These are phyloP conservation scores for Elaphomyces granulatus DNA, from an alignment of 495 filamentous ascomycete species.

Conservation along the genomic window DNA sequence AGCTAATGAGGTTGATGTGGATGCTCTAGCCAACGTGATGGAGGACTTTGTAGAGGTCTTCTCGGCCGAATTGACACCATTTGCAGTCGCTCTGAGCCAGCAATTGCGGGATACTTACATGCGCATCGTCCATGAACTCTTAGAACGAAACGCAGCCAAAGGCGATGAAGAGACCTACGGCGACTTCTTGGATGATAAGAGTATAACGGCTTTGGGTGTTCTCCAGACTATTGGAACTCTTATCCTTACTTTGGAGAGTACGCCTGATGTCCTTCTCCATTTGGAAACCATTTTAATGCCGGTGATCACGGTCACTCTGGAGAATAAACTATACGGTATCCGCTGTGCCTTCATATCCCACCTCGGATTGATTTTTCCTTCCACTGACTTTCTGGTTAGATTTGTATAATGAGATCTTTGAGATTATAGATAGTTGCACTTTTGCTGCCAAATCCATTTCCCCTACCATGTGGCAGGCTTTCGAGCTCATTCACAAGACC, in stretches of 20 bases:
- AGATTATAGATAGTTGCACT: conserved; percentile 99
- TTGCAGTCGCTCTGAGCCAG: conserved; percentile 94
- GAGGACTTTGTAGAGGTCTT: conserved; percentile 99
- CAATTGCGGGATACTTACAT: conserved; percentile 94
- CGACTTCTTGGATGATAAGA: conserved; percentile 95
- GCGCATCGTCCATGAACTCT: conserved; percentile 77
- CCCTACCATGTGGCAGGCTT: conserved; percentile 94
- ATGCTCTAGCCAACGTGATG: conserved; percentile 96
- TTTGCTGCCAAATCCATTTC: conserved; percentile 93
- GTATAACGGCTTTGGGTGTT: conserved; percentile 91
- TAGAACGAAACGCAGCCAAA: conserved; percentile 65
- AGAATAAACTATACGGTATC: conserved; percentile 88
- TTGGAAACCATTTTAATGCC: conserved; percentile 94
- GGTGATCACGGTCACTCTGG: conserved; percentile 85
- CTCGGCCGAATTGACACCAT: conserved; percentile 85
- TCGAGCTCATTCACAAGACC: conserved; percentile 87
- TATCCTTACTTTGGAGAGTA: conserved; percentile 92
- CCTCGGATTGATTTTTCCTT: neutral
- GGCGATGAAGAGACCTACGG: conserved; percentile 66
- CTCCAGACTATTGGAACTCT: conserved; percentile 95
- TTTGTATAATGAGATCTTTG: conserved; percentile 94
- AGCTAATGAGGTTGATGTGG: conserved; percentile 90
- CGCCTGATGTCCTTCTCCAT: conserved; percentile 82
- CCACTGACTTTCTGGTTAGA: conserved; percentile 35
- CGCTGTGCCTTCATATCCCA: too few relatives aligned